Conservation (phyloP, 768 basidiomycete species). For the Rhodocollybia butyracea region DNA sequence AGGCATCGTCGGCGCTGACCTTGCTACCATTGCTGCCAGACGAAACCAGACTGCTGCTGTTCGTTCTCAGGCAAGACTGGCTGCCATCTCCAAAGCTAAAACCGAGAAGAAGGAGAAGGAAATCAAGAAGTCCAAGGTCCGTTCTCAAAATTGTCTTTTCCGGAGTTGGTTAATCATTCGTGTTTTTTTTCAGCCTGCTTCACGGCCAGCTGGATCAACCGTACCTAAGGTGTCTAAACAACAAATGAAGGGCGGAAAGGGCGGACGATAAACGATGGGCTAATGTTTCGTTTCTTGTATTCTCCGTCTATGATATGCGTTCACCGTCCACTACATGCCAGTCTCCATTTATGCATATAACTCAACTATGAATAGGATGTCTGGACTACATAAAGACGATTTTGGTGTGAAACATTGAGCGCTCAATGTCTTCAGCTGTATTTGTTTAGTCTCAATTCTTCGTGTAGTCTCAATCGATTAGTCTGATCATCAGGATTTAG, state of each 20-base stretch:
- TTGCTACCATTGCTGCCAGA: constrained; percentile 85
- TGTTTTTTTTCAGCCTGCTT: constrained; percentile 41
- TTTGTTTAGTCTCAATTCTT: no score
- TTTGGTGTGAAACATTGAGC: no score
- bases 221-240: constrained; percentile 92
- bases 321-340: not conserved
- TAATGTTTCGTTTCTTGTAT: constrained; percentile 1
- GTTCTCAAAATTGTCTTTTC: constrained; percentile 14
- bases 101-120: constrained; percentile 97
- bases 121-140: constrained; percentile 81
- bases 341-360: no score
- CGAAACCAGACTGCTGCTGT: constrained; percentile 89
- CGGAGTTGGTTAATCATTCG: not conserved
- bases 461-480: no score
- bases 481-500: no score
- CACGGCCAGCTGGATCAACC: constrained; percentile 46
- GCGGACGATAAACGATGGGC: constrained; percentile 53
- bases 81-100: constrained; percentile 93
- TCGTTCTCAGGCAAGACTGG: constrained; percentile 74
- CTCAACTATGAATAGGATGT: no score
- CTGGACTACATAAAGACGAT: no score
- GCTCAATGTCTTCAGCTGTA: no score
- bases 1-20: constrained; percentile 96
- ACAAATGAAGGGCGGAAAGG: constrained; percentile 91
- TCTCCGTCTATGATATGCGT: not conserved